A percentile compares a stretch with the other conserved stretches of the same genome.
Evolutionary conservation across 2,329 filamentous ascomycete genomes (phyloP).

Genomic region (Pestalotiopsis sp.): DNA sequence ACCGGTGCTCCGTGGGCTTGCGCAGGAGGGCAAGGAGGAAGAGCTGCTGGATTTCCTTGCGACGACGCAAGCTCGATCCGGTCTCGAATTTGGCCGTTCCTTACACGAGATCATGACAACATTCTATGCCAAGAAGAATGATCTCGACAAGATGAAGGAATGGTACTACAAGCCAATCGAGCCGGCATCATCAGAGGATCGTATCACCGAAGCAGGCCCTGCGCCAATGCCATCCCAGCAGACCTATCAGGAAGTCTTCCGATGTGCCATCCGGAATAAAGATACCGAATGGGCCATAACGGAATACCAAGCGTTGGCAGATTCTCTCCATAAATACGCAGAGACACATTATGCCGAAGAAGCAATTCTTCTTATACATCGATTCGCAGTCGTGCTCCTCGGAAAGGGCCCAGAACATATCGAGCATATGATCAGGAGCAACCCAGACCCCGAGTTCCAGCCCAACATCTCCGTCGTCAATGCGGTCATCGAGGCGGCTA

Average conservation of each 20-base stretch:
- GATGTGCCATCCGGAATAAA: slow-evolving; percentile 59
- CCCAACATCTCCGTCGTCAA: slow-evolving; percentile 78
- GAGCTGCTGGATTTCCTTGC: slow-evolving; percentile 56
- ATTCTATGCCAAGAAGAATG: slow-evolving; percentile 61
- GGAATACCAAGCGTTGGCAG: slow-evolving; percentile 55
- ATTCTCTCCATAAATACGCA: slow-evolving; percentile 27
- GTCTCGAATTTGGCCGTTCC: slow-evolving; percentile 42
- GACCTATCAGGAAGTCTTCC: slow-evolving; percentile 56
- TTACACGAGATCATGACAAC: slow-evolving; percentile 57
- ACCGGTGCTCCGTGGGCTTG: slow-evolving; percentile 60
- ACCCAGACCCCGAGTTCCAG: slow-evolving; percentile 43
- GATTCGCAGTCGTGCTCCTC: slow-evolving; percentile 70
- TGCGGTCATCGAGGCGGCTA: slow-evolving; percentile 69
- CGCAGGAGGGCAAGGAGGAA: slow-evolving; percentile 55
- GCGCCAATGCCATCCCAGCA: slow-evolving; percentile 35
- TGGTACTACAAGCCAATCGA: slow-evolving; percentile 64
- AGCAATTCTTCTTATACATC: slow-evolving; percentile 58
- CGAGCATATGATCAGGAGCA: slow-evolving; percentile 65
- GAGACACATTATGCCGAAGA: slow-evolving; percentile 50
- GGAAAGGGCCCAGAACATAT: slow-evolving; percentile 73
- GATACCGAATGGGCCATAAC: slow-evolving; percentile 62
- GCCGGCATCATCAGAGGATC: slow-evolving; percentile 21
- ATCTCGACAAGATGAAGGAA: slow-evolving; percentile 60
- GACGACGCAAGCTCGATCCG: slow-evolving; percentile 48
- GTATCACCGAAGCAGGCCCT: not conserved